A percentile compares a stretch with the other conserved stretches of the same genome.
phyloP scores from a whole-genome alignment of 768 basidiomycete genomes.

The Leccinum sublutescens region DNA sequence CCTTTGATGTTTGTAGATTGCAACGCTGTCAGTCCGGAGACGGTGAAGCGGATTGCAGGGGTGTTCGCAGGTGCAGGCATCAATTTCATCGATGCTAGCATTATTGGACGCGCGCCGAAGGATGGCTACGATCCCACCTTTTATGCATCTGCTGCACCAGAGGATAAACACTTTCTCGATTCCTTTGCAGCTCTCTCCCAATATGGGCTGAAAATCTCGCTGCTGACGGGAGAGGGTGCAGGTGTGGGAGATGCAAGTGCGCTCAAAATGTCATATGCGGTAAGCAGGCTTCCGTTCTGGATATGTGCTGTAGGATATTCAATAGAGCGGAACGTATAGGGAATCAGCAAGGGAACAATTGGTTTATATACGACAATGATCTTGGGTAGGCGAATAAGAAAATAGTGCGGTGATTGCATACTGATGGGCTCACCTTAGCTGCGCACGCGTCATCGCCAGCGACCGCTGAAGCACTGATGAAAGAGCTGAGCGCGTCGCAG shows the following conservation, averaged over 20 bases:
- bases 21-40: constrained; percentile 56
- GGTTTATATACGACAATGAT: constrained; percentile 57
- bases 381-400: constrained; percentile 37
- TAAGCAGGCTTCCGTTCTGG: constrained; percentile 29
- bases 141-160: constrained; percentile 46
- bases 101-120: constrained; percentile 55
- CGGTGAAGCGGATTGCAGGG: constrained; percentile 45
- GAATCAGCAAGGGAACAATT: constrained; percentile 54
- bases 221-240: constrained; percentile 45
- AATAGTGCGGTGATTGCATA: background rate
- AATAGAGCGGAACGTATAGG: constrained; percentile 33
- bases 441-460: constrained; percentile 58
- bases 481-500: constrained; percentile 48
- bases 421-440: constrained; percentile 32
- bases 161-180: constrained; percentile 34
- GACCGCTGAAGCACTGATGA: constrained; percentile 55
- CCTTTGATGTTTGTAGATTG: constrained; percentile 49
- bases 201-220: constrained; percentile 46
- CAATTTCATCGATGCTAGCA: constrained; percentile 53
- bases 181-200: constrained; percentile 40
- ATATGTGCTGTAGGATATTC: background rate
- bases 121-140: constrained; percentile 50
- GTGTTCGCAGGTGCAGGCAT: constrained; percentile 42
- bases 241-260: constrained; percentile 59
- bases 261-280: constrained; percentile 64